Base-by-base conservation (phyloP, 306 rosid genomes). In the Ochetophila trinervis region DNA sequence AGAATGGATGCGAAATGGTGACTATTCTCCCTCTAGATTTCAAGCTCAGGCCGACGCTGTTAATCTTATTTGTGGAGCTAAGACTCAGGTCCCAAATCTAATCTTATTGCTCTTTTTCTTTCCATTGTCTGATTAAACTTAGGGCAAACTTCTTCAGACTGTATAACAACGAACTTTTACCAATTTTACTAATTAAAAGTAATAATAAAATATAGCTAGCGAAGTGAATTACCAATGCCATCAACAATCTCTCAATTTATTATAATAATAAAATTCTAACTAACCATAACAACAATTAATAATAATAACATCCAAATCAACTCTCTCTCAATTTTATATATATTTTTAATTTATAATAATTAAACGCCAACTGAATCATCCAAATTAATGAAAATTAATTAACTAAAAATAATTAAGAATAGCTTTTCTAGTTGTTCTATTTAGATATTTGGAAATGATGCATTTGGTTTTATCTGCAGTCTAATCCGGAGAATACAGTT, bases 1-100 rank as follows among this genome's bases (percentile, higher is more conserved):
- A 8, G 96, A 94, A 69, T 94, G 99, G 99, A 90, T 88, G 96
- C 88, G 98, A 13, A 92, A 92, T 60, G 98, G 98, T 4, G 98
- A 92, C 58, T 92, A 87, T 59, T 8, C 92, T 30, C 98, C 98
- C 23, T 79, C 91, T 40, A 86, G 98, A 67, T 85, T 92, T 82
- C 89, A 84, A 84, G 95, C 96, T 58, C 98, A 85, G 78, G 81
- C 92, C 5, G 98, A 92, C 44, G 89, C 98, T 68, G 90, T 89
- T 35, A 92, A 89, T 78, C 85, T 89, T 62, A 92, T 92, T 63
- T 92, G 98, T 56, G 98, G 98, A 50, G 98, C 98, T 59, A 92
- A 92, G 83, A 92, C 98, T 16, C 98, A 92, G 88, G 91, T 94
- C 36, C 66, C n/a, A 24, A 8, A 45, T 60, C 44, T 2, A 35